Conservation (phyloP, 2,329 filamentous ascomycete species). For the Penicillium sumatraense region DNA sequence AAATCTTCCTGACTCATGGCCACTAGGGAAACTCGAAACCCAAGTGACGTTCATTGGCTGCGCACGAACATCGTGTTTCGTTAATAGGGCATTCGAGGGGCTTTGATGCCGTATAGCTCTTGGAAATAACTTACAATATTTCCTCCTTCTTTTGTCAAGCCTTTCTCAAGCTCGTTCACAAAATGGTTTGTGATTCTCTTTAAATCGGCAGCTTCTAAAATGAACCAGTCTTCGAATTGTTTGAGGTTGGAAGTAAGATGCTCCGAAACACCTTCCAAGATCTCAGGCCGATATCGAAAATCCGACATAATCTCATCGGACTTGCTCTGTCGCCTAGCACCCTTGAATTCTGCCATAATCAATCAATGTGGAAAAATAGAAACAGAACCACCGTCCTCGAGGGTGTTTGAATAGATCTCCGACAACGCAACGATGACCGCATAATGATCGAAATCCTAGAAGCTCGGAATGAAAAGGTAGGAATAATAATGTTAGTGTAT, state of each 20-base stretch:
- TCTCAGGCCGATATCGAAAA: conserved; percentile 22
- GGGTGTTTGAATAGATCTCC: conserved; percentile 1
- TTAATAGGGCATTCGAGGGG: too few relatives aligned
- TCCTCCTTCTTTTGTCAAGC: conserved; percentile 77
- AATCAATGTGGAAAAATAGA: not conserved
- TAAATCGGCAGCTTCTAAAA: conserved; percentile 71
- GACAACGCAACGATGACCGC: conserved; percentile 24
- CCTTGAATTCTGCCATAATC: not conserved
- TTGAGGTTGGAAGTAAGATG: conserved; percentile 75
- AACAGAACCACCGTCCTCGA: not conserved
- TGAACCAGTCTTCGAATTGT: conserved; percentile 77
- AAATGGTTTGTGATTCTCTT: conserved; percentile 89
- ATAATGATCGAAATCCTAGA: conserved; percentile 12
- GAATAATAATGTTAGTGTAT: too few relatives aligned
- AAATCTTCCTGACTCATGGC: conserved; percentile 78
- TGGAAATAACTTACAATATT: conserved; percentile 85
- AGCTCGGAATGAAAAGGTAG: not conserved
- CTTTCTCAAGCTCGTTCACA: conserved; percentile 76
- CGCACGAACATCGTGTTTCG: too few relatives aligned
- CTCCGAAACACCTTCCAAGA: conserved; percentile 61
- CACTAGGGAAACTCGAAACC: conserved; percentile 81
- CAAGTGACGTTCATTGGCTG: conserved; percentile 93
- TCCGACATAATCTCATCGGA: conserved; percentile 12
- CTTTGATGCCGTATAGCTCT: too few relatives aligned
- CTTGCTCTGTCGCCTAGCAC: not conserved